Evolutionary conservation across 345 rosid species (phyloP).

Genomic region (Eucalyptus polyanthemos): DNA sequence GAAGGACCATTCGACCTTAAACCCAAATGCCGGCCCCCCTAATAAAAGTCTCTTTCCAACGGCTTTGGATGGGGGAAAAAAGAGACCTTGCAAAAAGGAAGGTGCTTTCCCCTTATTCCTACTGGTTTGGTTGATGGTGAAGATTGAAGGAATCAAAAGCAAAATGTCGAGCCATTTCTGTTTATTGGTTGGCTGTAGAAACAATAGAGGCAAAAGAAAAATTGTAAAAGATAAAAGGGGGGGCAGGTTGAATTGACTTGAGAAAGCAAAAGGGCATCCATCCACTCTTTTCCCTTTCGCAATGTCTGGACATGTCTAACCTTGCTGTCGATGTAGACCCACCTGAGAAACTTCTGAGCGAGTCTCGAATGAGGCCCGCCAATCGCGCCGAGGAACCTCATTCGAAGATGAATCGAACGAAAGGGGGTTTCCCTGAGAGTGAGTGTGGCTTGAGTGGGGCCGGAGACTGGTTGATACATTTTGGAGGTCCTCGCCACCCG

Average conservation of each 20-base stretch:
- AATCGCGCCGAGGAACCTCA: background rate
- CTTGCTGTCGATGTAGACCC: background rate
- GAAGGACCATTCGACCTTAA: background rate
- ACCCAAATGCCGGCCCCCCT: background rate
- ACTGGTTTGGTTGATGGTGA: background rate
- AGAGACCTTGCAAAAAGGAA: background rate
- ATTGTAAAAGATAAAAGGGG: background rate
- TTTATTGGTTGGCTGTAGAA: background rate
- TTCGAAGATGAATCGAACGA: background rate
- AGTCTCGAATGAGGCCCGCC: background rate
- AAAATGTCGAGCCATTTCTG: background rate
- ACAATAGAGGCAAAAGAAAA: background rate
- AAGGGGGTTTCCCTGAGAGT: background rate
- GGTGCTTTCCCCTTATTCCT: background rate
- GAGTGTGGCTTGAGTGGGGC: background rate
- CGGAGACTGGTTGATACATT: background rate
- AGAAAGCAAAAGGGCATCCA: background rate
- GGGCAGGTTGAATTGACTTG: background rate
- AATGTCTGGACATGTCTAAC: background rate
- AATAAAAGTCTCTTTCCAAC: background rate
- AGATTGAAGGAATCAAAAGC: background rate
- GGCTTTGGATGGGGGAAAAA: background rate
- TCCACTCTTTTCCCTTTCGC: background rate
- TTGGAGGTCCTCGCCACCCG: background rate
- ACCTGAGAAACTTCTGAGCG: background rate